Conservation (phyloP, 2,329 filamentous ascomycete species). For the Orbilia brochopaga region DNA sequence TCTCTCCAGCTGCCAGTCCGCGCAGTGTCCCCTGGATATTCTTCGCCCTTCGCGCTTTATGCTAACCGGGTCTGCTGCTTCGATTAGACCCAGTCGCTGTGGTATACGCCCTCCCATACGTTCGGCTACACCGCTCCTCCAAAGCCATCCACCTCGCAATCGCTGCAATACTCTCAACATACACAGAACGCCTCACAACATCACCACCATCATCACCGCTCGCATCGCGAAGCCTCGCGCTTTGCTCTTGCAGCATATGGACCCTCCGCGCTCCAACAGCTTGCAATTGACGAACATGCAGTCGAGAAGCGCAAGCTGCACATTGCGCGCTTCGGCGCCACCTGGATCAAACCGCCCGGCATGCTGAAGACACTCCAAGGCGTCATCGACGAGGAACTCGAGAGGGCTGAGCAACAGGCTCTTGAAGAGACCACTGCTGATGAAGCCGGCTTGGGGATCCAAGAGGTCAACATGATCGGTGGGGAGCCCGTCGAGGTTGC, state of each 20-base stretch:
- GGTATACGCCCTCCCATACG: slow-evolving; percentile 71
- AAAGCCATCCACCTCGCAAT: slow-evolving; percentile 54
- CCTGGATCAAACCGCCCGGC: slow-evolving; percentile 89
- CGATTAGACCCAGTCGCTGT: slow-evolving; percentile 71
- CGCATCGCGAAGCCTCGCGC: slow-evolving; percentile 50
- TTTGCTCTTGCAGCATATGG: slow-evolving; percentile 55
- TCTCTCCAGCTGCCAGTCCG: slow-evolving; percentile 24
- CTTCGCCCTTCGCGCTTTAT: slow-evolving; percentile 9
- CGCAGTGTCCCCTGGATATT: slow-evolving; percentile 10
- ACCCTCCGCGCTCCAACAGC: slow-evolving; percentile 55
- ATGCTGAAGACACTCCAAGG: slow-evolving; percentile 88
- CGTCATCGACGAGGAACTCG: slow-evolving; percentile 83
- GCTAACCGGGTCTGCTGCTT: slow-evolving; percentile 50
- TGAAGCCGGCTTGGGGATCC: slow-evolving; percentile 56
- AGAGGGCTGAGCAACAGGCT: slow-evolving; percentile 82
- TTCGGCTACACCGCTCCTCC: slow-evolving; percentile 57
- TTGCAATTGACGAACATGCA: slow-evolving; percentile 72
- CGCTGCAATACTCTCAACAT: slow-evolving; percentile 55
- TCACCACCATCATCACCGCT: slow-evolving; percentile 50
- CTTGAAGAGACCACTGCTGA: slow-evolving; percentile 71
- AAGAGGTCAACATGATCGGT: slow-evolving; percentile 57
- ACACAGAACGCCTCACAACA: slow-evolving; percentile 37
- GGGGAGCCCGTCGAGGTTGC: slow-evolving; percentile 58
- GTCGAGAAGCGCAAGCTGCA: slow-evolving; percentile 78
- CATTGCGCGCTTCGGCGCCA: slow-evolving; percentile 83